Conservation (phyloP, 768 basidiomycete genomes). For the Clitopilus hobsonii region DNA sequence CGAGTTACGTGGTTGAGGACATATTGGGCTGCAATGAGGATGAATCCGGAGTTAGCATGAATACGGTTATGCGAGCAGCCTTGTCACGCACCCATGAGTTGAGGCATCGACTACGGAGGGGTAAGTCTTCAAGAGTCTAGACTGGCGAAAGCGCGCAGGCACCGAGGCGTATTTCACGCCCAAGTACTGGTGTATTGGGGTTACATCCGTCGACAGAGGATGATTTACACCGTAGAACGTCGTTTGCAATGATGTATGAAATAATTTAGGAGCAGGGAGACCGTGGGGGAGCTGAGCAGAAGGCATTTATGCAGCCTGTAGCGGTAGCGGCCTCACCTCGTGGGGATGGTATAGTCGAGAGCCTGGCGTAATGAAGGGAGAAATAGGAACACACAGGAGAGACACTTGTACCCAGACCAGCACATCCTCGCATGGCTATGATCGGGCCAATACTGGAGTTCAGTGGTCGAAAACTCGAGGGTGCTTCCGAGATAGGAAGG, state of each 20-base stretch:
- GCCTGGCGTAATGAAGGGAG: conserved; percentile 4
- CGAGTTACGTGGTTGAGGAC: conserved; percentile 52
- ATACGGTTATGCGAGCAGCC: background rate
- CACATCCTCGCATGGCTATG: background rate
- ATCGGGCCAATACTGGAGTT: background rate
- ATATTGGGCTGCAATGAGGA: conserved; percentile 54
- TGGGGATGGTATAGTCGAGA: conserved; percentile 3
- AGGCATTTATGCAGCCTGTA: conserved; percentile 20
- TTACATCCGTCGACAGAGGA: conserved; percentile 47
- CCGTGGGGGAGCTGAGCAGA: conserved; percentile 16
- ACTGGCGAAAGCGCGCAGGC: conserved; percentile 74
- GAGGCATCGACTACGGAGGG: conserved; percentile 58
- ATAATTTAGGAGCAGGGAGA: conserved; percentile 27
- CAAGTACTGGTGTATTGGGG: conserved; percentile 63
- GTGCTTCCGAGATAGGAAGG: conserved; percentile 26
- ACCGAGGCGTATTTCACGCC: conserved; percentile 77
- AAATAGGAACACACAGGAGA: conserved; percentile 5
- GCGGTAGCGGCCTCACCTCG: conserved; percentile 2
- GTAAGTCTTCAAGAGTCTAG: conserved; percentile 54
- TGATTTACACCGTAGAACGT: conserved; percentile 67
- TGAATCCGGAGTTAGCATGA: conserved; percentile 1
- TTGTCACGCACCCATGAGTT: conserved; percentile 52
- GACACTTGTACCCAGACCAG: background rate
- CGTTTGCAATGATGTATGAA: conserved; percentile 53
- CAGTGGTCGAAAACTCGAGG: conserved; percentile 20